Conservation (phyloP, 148 eudicot species). For the Amaranthus cruentus region DNA sequence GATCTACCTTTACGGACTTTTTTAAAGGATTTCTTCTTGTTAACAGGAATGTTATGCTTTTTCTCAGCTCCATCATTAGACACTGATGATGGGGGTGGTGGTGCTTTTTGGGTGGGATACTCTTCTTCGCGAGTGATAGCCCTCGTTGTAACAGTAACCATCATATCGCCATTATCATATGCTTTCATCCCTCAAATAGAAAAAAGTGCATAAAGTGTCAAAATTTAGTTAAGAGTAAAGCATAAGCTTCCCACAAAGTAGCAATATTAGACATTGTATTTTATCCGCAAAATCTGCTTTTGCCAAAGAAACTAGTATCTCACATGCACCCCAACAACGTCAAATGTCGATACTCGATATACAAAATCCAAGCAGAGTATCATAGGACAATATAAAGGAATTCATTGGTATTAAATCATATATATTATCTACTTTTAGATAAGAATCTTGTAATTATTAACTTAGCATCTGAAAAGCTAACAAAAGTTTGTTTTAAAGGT, state of each 20-base stretch:
- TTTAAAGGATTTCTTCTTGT: constrained; percentile 60
- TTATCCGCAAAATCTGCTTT: constrained; percentile 28
- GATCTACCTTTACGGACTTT: constrained; percentile 42
- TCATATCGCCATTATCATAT: constrained; percentile 68
- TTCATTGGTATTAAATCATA: not conserved
- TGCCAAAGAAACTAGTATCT: constrained; percentile 10
- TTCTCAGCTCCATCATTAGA: constrained; percentile 30
- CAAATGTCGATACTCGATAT: not conserved
- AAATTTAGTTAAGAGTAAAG: constrained; percentile 5
- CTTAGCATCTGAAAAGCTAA: constrained; percentile 18
- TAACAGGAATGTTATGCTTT: constrained; percentile 43
- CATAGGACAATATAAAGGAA: constrained; percentile 21
- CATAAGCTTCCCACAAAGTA: not conserved
- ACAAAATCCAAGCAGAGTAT: constrained; percentile 19
- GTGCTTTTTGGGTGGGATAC: constrained; percentile 22
- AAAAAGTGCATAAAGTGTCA: constrained; percentile 10
- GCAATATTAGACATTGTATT: constrained; percentile 4
- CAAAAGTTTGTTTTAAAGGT: constrained; percentile 16
- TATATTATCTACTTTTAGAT: constrained; percentile 12
- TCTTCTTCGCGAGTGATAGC: constrained; percentile 51
- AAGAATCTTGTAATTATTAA: constrained; percentile 28
- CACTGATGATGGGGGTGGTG: constrained; percentile 10
- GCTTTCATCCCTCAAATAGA: constrained; percentile 46
- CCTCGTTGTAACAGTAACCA: constrained; percentile 79
- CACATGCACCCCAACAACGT: constrained; percentile 19